Conservation (phyloP, 495 filamentous ascomycete species). For the Saxophila tyrrhenica region DNA sequence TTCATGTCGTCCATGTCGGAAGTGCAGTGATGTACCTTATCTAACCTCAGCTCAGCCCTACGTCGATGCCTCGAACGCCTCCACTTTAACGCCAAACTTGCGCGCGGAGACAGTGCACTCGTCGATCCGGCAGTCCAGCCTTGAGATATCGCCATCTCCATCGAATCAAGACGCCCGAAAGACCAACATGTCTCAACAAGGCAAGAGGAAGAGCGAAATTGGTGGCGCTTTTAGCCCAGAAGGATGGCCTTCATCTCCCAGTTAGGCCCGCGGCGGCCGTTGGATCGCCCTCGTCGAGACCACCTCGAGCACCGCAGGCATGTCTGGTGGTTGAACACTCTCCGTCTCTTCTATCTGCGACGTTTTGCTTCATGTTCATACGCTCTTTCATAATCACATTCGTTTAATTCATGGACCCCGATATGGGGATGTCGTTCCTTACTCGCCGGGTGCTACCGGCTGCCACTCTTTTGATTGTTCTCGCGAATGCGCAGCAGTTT, state of each 20-base stretch:
- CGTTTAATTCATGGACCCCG: not conserved
- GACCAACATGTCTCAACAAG: no score
- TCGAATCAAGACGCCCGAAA: no score
- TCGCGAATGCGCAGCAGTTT: slow-evolving; percentile 1
- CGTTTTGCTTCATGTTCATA: not conserved
- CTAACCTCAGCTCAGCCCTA: no score
- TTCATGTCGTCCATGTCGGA: no score
- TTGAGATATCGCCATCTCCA: no score
- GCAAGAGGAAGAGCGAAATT: slow-evolving; percentile 5
- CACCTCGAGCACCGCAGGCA: not conserved
- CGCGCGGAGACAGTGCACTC: no score
- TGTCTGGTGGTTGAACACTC: not conserved
- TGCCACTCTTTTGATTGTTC: slow-evolving; percentile 5
- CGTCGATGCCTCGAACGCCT: no score
- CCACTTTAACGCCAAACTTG: no score
- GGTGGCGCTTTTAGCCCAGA: not conserved
- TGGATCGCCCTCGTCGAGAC: not conserved
- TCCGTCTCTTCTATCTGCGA: not conserved
- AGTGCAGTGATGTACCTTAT: no score
- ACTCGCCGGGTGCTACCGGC: slow-evolving; percentile 7
- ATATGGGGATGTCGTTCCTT: slow-evolving; percentile 8
- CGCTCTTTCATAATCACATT: not conserved
- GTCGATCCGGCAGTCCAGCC: no score
- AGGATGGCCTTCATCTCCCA: not conserved
- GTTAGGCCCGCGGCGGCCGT: not conserved